phyloP scores from a whole-genome alignment of 2,329 filamentous ascomycete genomes.

The Hypoxylon sp. region DNA sequence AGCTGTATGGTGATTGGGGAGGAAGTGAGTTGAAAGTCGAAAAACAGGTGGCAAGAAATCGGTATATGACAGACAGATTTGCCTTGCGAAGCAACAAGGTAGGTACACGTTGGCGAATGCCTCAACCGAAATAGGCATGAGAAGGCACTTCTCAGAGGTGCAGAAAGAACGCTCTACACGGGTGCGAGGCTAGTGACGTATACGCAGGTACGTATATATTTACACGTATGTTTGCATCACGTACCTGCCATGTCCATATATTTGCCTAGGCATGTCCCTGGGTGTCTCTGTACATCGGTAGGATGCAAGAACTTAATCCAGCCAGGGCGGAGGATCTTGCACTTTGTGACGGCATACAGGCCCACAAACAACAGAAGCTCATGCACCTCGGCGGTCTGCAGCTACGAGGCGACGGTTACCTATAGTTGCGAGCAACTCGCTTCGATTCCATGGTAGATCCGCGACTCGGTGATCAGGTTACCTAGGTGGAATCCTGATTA shows the following conservation, averaged over 20 bases:
- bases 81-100: not conserved
- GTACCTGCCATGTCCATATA: constrained; percentile 2
- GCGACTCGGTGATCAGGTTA: not conserved
- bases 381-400: not conserved
- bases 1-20: not conserved
- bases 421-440: not conserved
- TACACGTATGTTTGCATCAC: not conserved
- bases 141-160: not conserved
- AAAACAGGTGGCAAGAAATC: not conserved
- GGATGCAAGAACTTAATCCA: too few relatives aligned
- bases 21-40: not conserved
- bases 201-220: not conserved
- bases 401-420: not conserved
- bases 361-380: not conserved
- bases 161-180: constrained; percentile 6
- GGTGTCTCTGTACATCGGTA: not conserved
- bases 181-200: too few relatives aligned
- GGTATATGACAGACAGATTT: not conserved
- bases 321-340: not conserved
- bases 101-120: not conserved
- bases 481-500: not conserved
- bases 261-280: not conserved
- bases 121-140: not conserved
- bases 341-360: not conserved
- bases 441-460: not conserved